Evolutionary conservation across 1,284 basidiomycete species (phyloP).

Genomic region (Naganishia albida): DNA sequence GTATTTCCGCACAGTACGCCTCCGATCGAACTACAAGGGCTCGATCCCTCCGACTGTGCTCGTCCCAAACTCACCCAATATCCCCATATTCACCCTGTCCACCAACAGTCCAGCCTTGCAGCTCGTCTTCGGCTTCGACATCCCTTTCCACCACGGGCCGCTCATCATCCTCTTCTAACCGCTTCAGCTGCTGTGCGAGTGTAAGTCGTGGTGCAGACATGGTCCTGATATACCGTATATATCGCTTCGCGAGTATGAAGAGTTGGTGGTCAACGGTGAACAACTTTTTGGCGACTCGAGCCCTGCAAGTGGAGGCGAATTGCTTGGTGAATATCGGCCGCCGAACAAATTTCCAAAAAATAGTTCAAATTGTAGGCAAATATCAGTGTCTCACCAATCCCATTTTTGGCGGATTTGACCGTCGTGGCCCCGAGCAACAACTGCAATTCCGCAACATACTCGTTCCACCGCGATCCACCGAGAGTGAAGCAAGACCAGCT

Average conservation of each 20-base stretch:
- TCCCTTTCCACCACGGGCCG: conserved; percentile 8
- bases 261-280: neutral
- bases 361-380: too few species aligned
- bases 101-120: neutral
- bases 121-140: neutral
- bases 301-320: too few species aligned
- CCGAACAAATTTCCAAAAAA: too few species aligned
- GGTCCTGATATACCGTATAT: neutral
- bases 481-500: too few species aligned
- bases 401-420: too few species aligned
- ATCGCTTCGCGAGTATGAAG: neutral
- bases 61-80: neutral
- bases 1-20: too few species aligned
- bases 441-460: too few species aligned
- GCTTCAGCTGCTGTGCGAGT: conserved; percentile 77
- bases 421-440: too few species aligned
- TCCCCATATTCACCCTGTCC: conserved; percentile 1
- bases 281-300: neutral
- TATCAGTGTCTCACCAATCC: too few species aligned
- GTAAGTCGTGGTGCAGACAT: conserved; percentile 46
- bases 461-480: too few species aligned
- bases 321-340: too few species aligned
- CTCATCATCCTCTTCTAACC: conserved; percentile 60
- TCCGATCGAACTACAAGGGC: too few species aligned
- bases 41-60: conserved; percentile 16